Percentiles rank a stretch among this genome's conserved stretches.
These are phyloP conservation scores for Cyclotella baltica DNA, from an alignment of 108 stramenopile genomes.

Conservation along the genomic window DNA sequence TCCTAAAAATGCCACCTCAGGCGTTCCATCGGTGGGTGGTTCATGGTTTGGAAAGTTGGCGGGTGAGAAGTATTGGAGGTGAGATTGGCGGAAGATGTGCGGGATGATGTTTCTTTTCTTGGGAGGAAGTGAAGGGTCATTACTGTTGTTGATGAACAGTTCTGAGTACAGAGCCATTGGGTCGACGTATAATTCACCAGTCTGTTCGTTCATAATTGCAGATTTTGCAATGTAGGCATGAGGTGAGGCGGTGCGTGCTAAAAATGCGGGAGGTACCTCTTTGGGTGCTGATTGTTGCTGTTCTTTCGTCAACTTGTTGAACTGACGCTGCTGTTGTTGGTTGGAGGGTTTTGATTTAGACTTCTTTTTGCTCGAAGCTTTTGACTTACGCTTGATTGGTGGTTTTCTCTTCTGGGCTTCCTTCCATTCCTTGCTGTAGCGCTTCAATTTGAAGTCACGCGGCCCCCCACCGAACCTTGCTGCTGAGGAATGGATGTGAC, in stretches of 20 bases:
- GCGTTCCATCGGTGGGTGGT: conserved; percentile 60
- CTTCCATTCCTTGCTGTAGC: background rate
- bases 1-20: conserved; percentile 94
- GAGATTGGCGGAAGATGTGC: conserved; percentile 33
- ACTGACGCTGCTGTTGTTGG: background rate
- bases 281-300: conserved; percentile 7
- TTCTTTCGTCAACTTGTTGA: conserved; percentile 19
- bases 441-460: background rate
- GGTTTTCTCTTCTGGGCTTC: too few relatives aligned
- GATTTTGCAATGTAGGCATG: conserved; percentile 50
- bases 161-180: conserved; percentile 43
- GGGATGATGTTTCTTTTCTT: conserved; percentile 30
- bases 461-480: background rate
- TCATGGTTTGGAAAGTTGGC: conserved; percentile 56
- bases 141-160: background rate
- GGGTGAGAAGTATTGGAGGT: conserved; percentile 71
- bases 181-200: conserved; percentile 49
- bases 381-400: background rate
- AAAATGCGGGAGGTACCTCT: conserved; percentile 40
- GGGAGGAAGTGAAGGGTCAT: conserved; percentile 5
- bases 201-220: conserved; percentile 41
- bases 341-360: background rate
- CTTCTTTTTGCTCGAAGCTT: background rate
- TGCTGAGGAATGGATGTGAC: background rate
- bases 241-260: conserved; percentile 40